Base-by-base conservation (phyloP, 306 rosid species). In the Oemleria cerasiformis region DNA sequence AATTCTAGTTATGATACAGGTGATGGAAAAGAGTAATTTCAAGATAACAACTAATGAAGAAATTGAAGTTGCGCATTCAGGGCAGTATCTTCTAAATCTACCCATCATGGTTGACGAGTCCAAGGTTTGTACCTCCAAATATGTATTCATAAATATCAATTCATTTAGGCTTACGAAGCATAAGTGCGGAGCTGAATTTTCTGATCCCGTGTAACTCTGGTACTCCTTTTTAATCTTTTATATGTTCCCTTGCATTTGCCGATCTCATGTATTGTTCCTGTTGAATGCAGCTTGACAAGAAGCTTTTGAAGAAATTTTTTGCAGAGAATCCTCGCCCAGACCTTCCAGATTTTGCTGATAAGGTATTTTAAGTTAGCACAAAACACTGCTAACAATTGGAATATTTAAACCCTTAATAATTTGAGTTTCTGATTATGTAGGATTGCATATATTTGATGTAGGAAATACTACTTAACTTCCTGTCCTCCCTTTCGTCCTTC, bases 21-120 rank as follows among this genome's bases (percentile, higher is more conserved):
- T 95, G 73, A 89, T 91, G 99, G 89, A 91, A 47, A 95, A 91
- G 83, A 95, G 96, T 82, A 95, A 95, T 83, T 95, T 95, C 87
- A 91, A 95, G 83, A 68, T 95, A 76, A 75, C 89, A 57, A 85
- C 78, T 68, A 84, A 84, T 5, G 97, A 89, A 70, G 96, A 95
- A 76, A 78, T 88, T 72, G 96, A 95, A 54, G 77, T 95, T 79
- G 99, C 99, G 47, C 91, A 70, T 71, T 90, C 96, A 0, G 99
- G 92, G 78, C 96, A 95, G 86, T 91, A 89, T 85, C 99, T 86
- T 81, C 86, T 95, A 44, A 89, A 95, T 86, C 99, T 95, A 85
- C 96, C 99, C 72, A 95, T 95, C 50, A 71, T 75, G 40, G 99
- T 95, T 63, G 97, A 94, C 75, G 96, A 91, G 39, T 83, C 96